These are phyloP conservation scores for Strombidium stylifer DNA, from an alignment of 73 alveolate genomes.

Conservation along the genomic window DNA sequence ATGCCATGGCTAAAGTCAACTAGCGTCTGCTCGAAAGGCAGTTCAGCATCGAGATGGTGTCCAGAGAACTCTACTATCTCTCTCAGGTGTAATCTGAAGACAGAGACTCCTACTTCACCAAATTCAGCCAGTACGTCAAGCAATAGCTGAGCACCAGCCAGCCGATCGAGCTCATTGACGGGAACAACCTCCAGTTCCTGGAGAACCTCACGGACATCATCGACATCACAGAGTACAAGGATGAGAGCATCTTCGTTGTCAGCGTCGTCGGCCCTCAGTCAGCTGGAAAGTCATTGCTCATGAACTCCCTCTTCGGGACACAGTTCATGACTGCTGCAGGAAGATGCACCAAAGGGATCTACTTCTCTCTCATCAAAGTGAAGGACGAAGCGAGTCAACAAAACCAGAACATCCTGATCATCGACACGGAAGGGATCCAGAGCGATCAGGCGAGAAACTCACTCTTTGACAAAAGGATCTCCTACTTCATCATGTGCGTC, in stretches of 20 bases:
- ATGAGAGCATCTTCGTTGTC: conserved; percentile 21
- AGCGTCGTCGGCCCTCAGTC: conserved; percentile 61
- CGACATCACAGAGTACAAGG: neutral
- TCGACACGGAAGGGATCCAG: conserved; percentile 64
- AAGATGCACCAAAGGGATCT: conserved; percentile 50
- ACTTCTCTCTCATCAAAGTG: conserved; percentile 42
- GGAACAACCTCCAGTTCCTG: conserved; percentile 10
- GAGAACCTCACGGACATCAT: neutral
- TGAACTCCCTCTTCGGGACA: conserved; percentile 32
- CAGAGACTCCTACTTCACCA: neutral
- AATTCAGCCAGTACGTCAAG: neutral
- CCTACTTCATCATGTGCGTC: conserved; percentile 12
- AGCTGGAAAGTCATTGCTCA: conserved; percentile 44
- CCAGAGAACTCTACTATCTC: conserved; percentile 4
- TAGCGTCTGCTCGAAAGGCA: neutral
- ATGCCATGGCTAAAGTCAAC: neutral
- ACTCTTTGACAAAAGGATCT: conserved; percentile 61
- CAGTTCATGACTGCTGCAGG: conserved; percentile 22
- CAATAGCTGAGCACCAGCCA: neutral
- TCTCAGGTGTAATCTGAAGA: neutral
- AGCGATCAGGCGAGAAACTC: conserved; percentile 57
- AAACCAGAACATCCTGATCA: conserved; percentile 29
- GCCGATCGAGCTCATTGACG: conserved; percentile 33
- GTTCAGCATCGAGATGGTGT: conserved; percentile 7
- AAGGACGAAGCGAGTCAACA: neutral